phyloP scores from a whole-genome alignment of 768 basidiomycete species.

The Lanmaoa pseudosensibilis region DNA sequence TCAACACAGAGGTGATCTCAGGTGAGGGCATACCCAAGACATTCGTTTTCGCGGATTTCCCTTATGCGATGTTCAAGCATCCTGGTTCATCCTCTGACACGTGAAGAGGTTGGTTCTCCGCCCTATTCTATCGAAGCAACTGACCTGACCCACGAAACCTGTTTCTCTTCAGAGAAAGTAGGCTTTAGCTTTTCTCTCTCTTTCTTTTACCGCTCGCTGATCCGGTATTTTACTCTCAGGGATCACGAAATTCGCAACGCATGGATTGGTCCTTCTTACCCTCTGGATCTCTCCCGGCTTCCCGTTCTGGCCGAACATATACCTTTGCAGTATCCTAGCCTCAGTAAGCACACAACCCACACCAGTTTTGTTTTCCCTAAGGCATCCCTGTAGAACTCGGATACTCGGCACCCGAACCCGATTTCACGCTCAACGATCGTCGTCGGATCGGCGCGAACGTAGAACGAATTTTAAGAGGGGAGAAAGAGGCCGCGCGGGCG shows the following conservation, averaged over 20 bases:
- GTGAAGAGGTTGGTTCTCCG: constrained; percentile 54
- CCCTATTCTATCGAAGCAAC: not conserved
- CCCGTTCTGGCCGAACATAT: constrained; percentile 51
- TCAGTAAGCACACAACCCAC: constrained; percentile 45
- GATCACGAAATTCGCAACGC: constrained; percentile 71
- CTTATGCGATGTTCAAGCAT: constrained; percentile 45
- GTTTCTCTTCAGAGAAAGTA: constrained; percentile 47
- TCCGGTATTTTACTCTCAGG: constrained; percentile 32
- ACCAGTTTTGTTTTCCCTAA: not conserved
- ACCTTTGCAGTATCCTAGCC: constrained; percentile 67
- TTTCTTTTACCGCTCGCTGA: not conserved
- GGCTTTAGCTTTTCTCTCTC: constrained; percentile 12
- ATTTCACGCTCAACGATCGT: constrained; percentile 59
- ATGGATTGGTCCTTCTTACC: constrained; percentile 73
- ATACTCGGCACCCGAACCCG: constrained; percentile 55
- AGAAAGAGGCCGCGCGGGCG: constrained; percentile 70
- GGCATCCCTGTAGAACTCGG: constrained; percentile 52
- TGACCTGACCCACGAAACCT: not conserved
- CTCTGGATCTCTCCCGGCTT: constrained; percentile 60
- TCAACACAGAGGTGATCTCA: constrained; percentile 64
- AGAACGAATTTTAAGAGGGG: constrained; percentile 55
- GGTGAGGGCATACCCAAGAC: constrained; percentile 39
- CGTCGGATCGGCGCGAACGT: constrained; percentile 59
- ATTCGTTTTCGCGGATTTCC: not conserved
- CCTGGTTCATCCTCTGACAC: constrained; percentile 72